phyloP scores from a whole-genome alignment of 2,329 filamentous ascomycete genomes.

The Fusarium cyanostomum region DNA sequence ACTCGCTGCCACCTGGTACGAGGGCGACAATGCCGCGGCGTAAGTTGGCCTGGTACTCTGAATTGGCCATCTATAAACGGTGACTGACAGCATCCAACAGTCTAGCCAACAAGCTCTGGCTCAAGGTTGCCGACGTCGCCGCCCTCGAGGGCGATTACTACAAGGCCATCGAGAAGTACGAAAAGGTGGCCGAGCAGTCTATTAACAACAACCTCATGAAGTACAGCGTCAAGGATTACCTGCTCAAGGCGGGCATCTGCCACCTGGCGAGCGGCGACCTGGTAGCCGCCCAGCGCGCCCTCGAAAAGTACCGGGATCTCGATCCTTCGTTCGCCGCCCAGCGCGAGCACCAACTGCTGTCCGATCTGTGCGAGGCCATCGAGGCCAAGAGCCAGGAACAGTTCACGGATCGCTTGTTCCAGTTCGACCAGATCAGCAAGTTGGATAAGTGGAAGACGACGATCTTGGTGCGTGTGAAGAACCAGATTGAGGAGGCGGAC shows the following conservation, averaged over 20 bases:
- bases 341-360: slow-evolving; percentile 82
- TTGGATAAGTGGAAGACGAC: slow-evolving; percentile 98
- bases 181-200: slow-evolving; percentile 80
- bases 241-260: slow-evolving; percentile 93
- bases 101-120: slow-evolving; percentile 90
- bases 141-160: slow-evolving; percentile 86
- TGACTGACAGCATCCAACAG: slow-evolving; percentile 52
- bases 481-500: slow-evolving; percentile 72
- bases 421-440: slow-evolving; percentile 92
- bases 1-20: slow-evolving; percentile 87
- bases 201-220: slow-evolving; percentile 93
- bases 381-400: slow-evolving; percentile 81
- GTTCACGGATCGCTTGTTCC: slow-evolving; percentile 87
- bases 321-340: slow-evolving; percentile 80
- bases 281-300: slow-evolving; percentile 79
- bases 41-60: slow-evolving; percentile 55
- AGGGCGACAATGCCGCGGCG: slow-evolving; percentile 85
- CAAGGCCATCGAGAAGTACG: slow-evolving; percentile 83
- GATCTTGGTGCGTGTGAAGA: slow-evolving; percentile 83
- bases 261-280: slow-evolving; percentile 79
- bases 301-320: slow-evolving; percentile 83
- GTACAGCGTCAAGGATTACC: slow-evolving; percentile 94
- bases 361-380: slow-evolving; percentile 78
- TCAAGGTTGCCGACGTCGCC: slow-evolving; percentile 90
- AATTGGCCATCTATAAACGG: too few relatives aligned